Percentiles rank a stretch among this genome's conserved stretches.
Evolutionary conservation across 1,139 yeast species (phyloP).

Genomic region (Protomyces inouyei): DNA sequence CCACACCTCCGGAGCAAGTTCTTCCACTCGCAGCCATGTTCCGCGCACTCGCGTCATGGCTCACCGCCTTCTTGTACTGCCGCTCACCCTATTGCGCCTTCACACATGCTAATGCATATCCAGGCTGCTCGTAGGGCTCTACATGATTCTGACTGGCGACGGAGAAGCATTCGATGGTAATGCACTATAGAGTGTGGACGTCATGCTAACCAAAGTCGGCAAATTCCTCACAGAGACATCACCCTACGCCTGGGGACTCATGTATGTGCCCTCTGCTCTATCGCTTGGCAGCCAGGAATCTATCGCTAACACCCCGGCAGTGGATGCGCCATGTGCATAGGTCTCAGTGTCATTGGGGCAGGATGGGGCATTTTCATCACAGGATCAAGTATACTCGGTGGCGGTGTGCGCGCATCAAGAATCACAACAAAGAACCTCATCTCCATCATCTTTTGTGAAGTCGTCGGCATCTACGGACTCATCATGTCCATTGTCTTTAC

Average conservation of each 20-base stretch:
- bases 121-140: constrained; percentile 20
- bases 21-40: neutral
- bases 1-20: neutral
- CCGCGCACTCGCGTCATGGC: constrained; percentile 19
- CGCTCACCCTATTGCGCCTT: neutral
- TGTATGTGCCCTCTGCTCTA: constrained; percentile 35
- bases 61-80: constrained; percentile 16
- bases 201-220: constrained; percentile 43
- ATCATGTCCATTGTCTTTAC: constrained; percentile 98
- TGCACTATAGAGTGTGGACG: neutral
- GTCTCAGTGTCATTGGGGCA: constrained; percentile 92
- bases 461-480: constrained; percentile 96
- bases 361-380: constrained; percentile 88
- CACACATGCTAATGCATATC: neutral
- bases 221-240: constrained; percentile 77
- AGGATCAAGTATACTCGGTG: constrained; percentile 91
- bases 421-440: constrained; percentile 96
- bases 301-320: neutral
- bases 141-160: constrained; percentile 25
- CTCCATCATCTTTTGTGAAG: constrained; percentile 95
- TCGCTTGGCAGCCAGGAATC: no score
- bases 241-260: constrained; percentile 94
- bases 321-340: constrained; percentile 91
- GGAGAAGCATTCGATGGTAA: constrained; percentile 16
- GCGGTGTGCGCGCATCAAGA: constrained; percentile 96